Conservation (phyloP, 768 basidiomycete genomes). For the Leccinum incarnatum region DNA sequence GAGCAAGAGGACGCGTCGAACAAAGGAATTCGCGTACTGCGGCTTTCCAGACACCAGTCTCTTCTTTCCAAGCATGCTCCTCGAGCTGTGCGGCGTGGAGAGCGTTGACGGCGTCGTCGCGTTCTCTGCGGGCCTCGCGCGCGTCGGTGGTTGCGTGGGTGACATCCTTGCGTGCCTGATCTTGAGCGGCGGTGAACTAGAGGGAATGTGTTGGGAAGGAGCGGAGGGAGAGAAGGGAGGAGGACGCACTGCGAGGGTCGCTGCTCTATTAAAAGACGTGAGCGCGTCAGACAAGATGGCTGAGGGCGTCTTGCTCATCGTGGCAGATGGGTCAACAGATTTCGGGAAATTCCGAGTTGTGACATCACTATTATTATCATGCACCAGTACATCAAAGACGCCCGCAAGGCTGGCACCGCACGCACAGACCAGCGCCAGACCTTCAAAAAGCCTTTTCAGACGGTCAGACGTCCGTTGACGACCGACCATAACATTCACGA, state of each 20-base stretch:
- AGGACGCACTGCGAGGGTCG: constrained; percentile 38
- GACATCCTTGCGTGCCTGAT: constrained; percentile 53
- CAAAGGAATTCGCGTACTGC: constrained; percentile 39
- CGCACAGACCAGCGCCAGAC: constrained; percentile 17
- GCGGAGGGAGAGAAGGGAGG: background rate
- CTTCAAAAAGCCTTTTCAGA: constrained; percentile 30
- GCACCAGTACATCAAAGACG: constrained; percentile 2
- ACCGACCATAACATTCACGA: constrained; percentile 34
- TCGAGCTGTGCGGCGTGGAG: constrained; percentile 46
- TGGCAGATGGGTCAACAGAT: constrained; percentile 13
- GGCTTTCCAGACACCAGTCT: constrained; percentile 40
- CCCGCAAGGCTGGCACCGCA: constrained; percentile 5
- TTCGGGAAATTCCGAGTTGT: constrained; percentile 23
- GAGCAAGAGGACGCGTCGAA: constrained; percentile 11
- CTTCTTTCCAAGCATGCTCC: constrained; percentile 47
- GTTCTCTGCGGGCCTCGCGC: constrained; percentile 47
- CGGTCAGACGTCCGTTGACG: constrained; percentile 23
- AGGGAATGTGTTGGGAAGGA: background rate
- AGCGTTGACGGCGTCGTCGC: constrained; percentile 46
- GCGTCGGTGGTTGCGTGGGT: constrained; percentile 45
- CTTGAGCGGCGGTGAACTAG: constrained; percentile 56
- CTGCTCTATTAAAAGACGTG: constrained; percentile 38
- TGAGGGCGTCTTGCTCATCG: constrained; percentile 35
- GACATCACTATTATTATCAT: background rate
- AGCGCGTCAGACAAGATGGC: constrained; percentile 42